These are phyloP conservation scores for Neurospora sp. DNA, from an alignment of 2,329 filamentous ascomycete genomes.

Conservation along the genomic window DNA sequence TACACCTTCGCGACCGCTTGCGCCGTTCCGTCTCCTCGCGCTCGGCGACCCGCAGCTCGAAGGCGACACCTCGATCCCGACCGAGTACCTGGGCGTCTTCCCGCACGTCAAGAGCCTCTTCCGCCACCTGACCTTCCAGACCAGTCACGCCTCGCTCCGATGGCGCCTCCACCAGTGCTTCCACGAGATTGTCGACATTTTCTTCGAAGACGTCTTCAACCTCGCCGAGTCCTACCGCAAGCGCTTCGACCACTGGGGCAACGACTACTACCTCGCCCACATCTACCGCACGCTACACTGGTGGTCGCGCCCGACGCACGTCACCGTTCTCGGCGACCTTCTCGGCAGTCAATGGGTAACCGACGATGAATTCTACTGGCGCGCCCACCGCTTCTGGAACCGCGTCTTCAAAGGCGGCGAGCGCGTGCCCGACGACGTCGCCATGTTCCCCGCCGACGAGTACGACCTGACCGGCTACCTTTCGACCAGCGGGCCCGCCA, in stretches of 20 bases:
- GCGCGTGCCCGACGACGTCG: conserved; percentile 49
- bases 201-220: conserved; percentile 58
- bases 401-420: conserved; percentile 62
- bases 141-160: conserved; percentile 35
- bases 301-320: conserved; percentile 79
- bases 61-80: conserved; percentile 75
- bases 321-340: conserved; percentile 81
- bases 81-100: conserved; percentile 40
- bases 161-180: conserved; percentile 41
- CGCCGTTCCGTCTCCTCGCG: conserved; percentile 78
- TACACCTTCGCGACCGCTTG: conserved; percentile 26
- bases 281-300: conserved; percentile 77
- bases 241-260: conserved; percentile 77
- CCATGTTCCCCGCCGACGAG: conserved; percentile 35
- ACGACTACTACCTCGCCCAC: conserved; percentile 90
- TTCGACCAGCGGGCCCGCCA: conserved; percentile 33
- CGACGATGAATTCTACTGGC: conserved; percentile 68
- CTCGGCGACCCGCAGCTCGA: conserved; percentile 91
- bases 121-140: conserved; percentile 37
- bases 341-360: conserved; percentile 92
- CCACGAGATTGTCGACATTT: conserved; percentile 52
- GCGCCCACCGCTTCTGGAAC: conserved; percentile 70
- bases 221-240: conserved; percentile 62
- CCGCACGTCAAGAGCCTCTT: conserved; percentile 41
- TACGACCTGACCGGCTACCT: conserved; percentile 38